Percentiles rank a stretch among this genome's conserved stretches.
These are phyloP conservation scores for Agastache rugosa DNA, from an alignment of 257 asterid species.

Conservation along the genomic window DNA sequence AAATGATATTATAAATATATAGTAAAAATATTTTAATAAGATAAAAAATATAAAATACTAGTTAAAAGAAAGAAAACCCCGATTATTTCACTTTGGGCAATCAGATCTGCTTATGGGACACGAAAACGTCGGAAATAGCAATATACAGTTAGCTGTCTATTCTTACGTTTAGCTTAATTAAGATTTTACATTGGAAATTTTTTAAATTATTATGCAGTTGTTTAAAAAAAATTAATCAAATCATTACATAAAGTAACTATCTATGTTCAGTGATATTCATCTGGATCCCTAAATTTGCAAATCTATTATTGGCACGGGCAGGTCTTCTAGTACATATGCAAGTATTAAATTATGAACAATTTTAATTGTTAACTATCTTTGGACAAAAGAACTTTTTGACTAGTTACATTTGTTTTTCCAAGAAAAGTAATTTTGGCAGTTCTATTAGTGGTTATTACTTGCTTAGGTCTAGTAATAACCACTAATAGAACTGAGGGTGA, in stretches of 20 bases:
- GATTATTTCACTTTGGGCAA: background rate
- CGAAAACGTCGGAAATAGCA: slow-evolving; percentile 10
- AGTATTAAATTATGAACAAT: background rate
- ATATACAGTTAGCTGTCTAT: slow-evolving; percentile 1
- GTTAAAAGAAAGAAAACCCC: background rate
- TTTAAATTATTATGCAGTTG: background rate
- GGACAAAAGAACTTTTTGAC: background rate
- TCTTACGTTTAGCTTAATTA: background rate
- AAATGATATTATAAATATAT: too few species aligned
- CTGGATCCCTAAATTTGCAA: background rate
- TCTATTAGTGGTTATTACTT: slow-evolving; percentile 2
- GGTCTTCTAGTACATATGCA: background rate
- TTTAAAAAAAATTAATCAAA: background rate
- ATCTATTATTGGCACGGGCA: background rate
- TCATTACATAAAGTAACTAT: background rate
- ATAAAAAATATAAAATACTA: background rate
- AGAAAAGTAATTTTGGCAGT: background rate
- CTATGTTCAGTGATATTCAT: background rate
- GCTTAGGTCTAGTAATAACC: slow-evolving; percentile 17
- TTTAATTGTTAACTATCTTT: background rate
- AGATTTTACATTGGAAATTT: background rate
- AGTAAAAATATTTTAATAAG: background rate
- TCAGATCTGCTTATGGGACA: background rate
- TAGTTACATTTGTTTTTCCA: slow-evolving; percentile 19
- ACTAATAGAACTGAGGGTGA: too few species aligned